A percentile compares a stretch with the other conserved stretches of the same genome.
Conservation (phyloP, 2,329 filamentous ascomycete genomes). For the Penicillium aurantiogriseum region DNA sequence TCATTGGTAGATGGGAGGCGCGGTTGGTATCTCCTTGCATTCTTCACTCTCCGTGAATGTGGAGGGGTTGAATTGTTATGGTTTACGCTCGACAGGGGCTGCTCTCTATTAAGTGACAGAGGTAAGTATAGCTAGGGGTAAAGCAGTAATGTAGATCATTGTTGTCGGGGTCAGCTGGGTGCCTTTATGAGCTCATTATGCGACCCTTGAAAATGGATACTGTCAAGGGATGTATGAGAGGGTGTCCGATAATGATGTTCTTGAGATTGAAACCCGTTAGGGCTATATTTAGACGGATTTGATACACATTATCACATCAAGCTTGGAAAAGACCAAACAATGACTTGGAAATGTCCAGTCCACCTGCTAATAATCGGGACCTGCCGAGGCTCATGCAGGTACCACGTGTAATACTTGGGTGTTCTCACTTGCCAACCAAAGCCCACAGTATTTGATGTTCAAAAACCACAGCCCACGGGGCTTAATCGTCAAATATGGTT, state of each 20-base stretch:
- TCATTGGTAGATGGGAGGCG: constrained; percentile 14
- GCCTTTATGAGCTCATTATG: not conserved
- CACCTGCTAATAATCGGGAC: not conserved
- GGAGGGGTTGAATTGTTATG: constrained; percentile 1
- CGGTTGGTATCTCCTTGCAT: constrained; percentile 25
- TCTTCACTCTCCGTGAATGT: constrained; percentile 20
- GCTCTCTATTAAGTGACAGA: not conserved
- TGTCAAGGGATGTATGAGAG: constrained; percentile 4
- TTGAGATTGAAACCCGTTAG: not conserved
- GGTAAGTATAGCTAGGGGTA: not conserved
- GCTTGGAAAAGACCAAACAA: not conserved
- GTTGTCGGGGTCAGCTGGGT: not conserved
- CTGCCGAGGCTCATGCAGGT: not conserved
- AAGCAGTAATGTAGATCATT: constrained; percentile 2
- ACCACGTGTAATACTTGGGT: not conserved
- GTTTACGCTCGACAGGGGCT: constrained; percentile 14
- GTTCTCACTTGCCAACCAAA: not conserved
- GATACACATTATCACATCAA: not conserved
- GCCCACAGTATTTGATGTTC: not conserved
- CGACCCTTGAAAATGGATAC: not conserved
- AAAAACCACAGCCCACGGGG: not conserved
- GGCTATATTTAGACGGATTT: not conserved
- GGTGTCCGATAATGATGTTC: not conserved
- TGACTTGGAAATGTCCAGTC: not conserved
- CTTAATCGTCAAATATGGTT: not conserved